phyloP scores from a whole-genome alignment of 768 basidiomycete species.

The Lepiota venenata region DNA sequence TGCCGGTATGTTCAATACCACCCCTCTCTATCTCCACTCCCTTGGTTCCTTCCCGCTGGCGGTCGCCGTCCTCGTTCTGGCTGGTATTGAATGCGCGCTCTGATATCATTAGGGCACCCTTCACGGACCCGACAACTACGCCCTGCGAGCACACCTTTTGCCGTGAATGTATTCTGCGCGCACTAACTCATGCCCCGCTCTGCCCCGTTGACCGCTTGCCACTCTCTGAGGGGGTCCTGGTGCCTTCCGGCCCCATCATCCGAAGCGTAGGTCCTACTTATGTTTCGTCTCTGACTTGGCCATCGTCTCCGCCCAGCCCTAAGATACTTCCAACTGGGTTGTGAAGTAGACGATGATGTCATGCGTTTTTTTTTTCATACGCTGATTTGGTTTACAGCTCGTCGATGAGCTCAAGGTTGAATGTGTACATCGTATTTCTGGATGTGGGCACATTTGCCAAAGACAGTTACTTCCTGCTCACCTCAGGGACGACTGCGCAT shows the following conservation, averaged over 20 bases:
- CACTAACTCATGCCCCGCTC: conserved; percentile 61
- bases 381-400: conserved; percentile 41
- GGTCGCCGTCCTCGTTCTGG: not conserved
- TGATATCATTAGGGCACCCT: conserved; percentile 55
- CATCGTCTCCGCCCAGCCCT: too few species aligned
- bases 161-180: conserved; percentile 69
- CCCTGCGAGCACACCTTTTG: conserved; percentile 88
- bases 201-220: conserved; percentile 86
- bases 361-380: not conserved
- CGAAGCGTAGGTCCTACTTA: conserved; percentile 52
- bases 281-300: too few species aligned
- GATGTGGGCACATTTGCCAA: conserved; percentile 64
- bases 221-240: conserved; percentile 54
- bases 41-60: conserved; percentile 1
- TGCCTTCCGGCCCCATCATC: conserved; percentile 70
- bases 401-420: conserved; percentile 80
- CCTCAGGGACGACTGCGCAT: conserved; percentile 58
- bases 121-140: conserved; percentile 73
- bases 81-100: not conserved
- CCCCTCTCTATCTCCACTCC: not conserved
- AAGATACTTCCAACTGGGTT: too few species aligned
- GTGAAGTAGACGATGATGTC: not conserved
- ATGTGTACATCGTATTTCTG: conserved; percentile 57
- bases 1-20: conserved; percentile 45
- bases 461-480: conserved; percentile 64